Conservation (phyloP, 2,329 filamentous ascomycete species). For the Torrubiella hemipterigena region DNA sequence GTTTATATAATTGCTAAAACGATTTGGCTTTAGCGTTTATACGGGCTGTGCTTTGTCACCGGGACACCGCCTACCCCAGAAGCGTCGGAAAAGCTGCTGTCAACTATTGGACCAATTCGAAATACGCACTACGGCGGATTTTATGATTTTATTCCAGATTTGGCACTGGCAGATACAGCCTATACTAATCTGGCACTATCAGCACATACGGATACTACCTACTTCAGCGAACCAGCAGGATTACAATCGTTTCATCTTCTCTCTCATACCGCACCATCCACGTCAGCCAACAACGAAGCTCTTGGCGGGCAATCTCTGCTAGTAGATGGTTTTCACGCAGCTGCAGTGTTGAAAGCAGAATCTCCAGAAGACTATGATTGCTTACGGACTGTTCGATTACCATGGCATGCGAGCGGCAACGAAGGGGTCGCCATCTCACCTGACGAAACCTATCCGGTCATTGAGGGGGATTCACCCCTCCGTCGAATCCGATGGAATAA, state of each 20-base stretch:
- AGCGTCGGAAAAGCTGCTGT: slow-evolving; percentile 62
- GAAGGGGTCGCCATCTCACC: slow-evolving; percentile 71
- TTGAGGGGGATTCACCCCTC: slow-evolving; percentile 43
- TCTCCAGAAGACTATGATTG: slow-evolving; percentile 43
- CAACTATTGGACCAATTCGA: slow-evolving; percentile 76
- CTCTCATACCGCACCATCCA: slow-evolving; percentile 44
- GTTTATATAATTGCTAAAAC: slow-evolving; percentile 1
- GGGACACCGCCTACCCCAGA: slow-evolving; percentile 54
- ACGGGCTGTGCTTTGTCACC: slow-evolving; percentile 70
- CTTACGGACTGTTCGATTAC: slow-evolving; percentile 46
- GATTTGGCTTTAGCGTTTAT: slow-evolving; percentile 46
- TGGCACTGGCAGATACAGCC: slow-evolving; percentile 78
- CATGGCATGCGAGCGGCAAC: slow-evolving; percentile 84
- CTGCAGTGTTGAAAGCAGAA: slow-evolving; percentile 42
- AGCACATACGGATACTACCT: slow-evolving; percentile 89
- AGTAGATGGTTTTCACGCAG: slow-evolving; percentile 75
- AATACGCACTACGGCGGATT: slow-evolving; percentile 79
- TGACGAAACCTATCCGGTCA: slow-evolving; percentile 55
- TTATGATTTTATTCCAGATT: slow-evolving; percentile 77
- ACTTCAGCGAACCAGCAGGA: slow-evolving; percentile 85
- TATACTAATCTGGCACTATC: slow-evolving; percentile 78
- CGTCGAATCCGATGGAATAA: slow-evolving; percentile 83
- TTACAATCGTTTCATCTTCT: slow-evolving; percentile 89
- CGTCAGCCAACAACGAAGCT: slow-evolving; percentile 18
- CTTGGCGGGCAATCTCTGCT: slow-evolving; percentile 68